Evolutionary conservation across 345 rosid genomes (phyloP), one percentile per base, ranked within the genome.

Genomic region (Psidium guajava): DNA sequence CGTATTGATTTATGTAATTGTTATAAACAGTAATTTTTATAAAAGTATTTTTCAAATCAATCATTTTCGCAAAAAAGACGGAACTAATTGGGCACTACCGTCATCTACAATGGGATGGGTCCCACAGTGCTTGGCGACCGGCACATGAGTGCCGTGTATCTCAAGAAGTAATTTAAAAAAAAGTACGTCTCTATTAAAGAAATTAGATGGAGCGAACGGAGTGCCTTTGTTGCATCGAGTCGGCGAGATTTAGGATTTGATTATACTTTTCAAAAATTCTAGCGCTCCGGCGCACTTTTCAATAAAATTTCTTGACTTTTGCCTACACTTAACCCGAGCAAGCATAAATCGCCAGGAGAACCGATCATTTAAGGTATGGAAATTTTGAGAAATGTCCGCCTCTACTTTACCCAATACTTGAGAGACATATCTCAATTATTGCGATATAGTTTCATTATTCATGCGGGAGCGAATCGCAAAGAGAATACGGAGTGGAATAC

Each of bases 231-330:
- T 59, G 1, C 7, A n/a, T 0, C 1, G 1, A 27, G 14, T 27
- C 20, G 3, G 13, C 7, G 6, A 27, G 0, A 13, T 59, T 59
- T 13, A 2, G 0, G 0, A 59, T 0, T 59, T 15, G 4, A 61
- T 1, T 15, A 0, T 0, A 61, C 11, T 0, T 61, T 28, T 15
- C 0, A 7, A 0, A 61, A 61, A 0, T 3, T 61, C 6, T 28
- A 3, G 3, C 0, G 15, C 16, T 61, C 15, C 1, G 21, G 7
- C 16, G 2, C 5, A 14, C 2, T 6, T 61, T 28, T 5, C 4
- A 0, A 3, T 1, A 3, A 1, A 3, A 7, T 1, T 27, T 27
- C 2, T 14, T 6, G 1, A 6, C 8, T 2, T 14, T 61, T 3
- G 0, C 2, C 2, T 3, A n/a, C 27, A 58, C 2, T 59, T 61